These are phyloP conservation scores for Teunomyces aglyptinius DNA, from an alignment of 805 yeast species.

Conservation along the genomic window DNA sequence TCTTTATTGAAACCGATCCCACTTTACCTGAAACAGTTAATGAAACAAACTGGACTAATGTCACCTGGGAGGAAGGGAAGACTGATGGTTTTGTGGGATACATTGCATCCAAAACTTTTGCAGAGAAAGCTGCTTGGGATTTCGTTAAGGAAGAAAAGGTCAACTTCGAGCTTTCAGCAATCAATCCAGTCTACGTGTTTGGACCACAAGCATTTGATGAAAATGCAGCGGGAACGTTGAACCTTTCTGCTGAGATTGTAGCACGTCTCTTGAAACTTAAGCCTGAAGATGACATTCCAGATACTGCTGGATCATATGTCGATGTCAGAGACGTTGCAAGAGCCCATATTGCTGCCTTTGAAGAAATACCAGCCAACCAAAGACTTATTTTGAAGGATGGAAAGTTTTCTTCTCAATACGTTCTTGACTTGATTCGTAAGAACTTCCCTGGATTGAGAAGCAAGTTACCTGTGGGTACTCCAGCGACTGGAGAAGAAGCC, in stretches of 20 bases:
- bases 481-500: constrained; percentile 14
- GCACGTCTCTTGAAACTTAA: constrained; percentile 34
- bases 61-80: constrained; percentile 48
- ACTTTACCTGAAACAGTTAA: constrained; percentile 28
- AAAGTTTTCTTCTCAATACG: constrained; percentile 15
- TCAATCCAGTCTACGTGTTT: constrained; percentile 39
- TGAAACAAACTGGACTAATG: constrained; percentile 53
- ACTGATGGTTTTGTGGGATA: constrained; percentile 44
- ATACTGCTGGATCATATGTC: constrained; percentile 3
- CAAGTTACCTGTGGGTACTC: constrained; percentile 16
- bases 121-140: constrained; percentile 63
- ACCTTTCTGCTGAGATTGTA: constrained; percentile 39
- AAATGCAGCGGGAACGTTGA: constrained; percentile 32
- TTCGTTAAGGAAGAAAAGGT: constrained; percentile 28
- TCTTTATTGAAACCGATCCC: constrained; percentile 8
- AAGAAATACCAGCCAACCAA: constrained; percentile 9
- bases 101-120: constrained; percentile 26
- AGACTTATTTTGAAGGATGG: constrained; percentile 13
- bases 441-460: constrained; percentile 20
- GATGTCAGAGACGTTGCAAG: constrained; percentile 23
- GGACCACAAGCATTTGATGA: constrained; percentile 40
- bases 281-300: constrained; percentile 7
- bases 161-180: constrained; percentile 18
- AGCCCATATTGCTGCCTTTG: constrained; percentile 18
- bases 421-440: constrained; percentile 19